Base-by-base conservation (phyloP, 768 basidiomycete species). In the Leucocoprinus sp. region DNA sequence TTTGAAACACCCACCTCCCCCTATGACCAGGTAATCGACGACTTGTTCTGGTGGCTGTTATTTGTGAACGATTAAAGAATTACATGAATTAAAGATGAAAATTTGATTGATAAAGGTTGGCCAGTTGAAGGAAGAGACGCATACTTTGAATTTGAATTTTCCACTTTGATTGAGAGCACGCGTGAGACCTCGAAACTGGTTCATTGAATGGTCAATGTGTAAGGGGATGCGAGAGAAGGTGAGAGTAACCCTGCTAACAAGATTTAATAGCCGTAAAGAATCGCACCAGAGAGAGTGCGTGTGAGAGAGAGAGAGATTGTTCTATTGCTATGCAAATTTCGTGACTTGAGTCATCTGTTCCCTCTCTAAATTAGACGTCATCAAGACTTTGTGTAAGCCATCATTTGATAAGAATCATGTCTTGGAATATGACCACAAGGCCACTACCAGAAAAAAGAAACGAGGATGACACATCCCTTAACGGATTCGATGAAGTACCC, bases 21-120 rank as follows among this genome's bases (percentile, higher is more conserved):
- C 95, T 18, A 98, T 70, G 12, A 98, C 75, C 18, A 96, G 66
- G 60, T 86, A 82, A 59, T 98, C 95, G 23, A 93, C 80, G 1
- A 66, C 70, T 26, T 66, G 71, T 52, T 88, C 82, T 3, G 93
- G 89, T 12, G 64, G 61, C 77, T 87, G 27, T 39, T 19, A 37
- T n/a, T n/a, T n/a, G n/a, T n/a, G 39, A 21, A 36, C 38, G 42
- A 37, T 37, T 21, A 15, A 42, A 34, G 11, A 26, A 35, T 22
- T 45, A 21, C 21, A 31, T 4, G 21, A n/a, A n/a, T n/a, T n/a
- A n/a, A n/a, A n/a, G n/a, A n/a, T n/a, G n/a, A n/a, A n/a, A n/a
- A n/a, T n/a, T n/a, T n/a, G n/a, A n/a, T n/a, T 18, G 8, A 18
- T 23, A 23, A 12, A 15, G 3, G n/a, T 29, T 3, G 19, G 4